Conservation (phyloP, 2,329 filamentous ascomycete species). For the Scortechinia acanthostroma region DNA sequence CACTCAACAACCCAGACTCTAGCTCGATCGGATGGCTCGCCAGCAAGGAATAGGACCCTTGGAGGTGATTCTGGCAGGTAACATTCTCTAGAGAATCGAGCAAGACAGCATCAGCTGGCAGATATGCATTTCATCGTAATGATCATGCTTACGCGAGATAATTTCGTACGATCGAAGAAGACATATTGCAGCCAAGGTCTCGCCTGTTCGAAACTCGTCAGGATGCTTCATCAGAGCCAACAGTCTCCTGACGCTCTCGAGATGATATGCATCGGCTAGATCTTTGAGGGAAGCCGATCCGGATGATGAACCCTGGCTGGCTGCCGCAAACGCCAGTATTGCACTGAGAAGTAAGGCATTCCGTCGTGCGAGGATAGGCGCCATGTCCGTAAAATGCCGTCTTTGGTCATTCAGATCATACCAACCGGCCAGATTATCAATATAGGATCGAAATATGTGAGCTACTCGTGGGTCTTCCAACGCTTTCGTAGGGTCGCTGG, state of each 20-base stretch:
- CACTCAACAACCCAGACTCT: not conserved
- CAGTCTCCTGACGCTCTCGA: not conserved
- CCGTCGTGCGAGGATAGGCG: not conserved
- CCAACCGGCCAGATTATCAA: not conserved
- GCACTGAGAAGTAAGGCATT: not conserved
- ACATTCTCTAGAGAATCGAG: not conserved
- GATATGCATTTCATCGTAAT: too few relatives aligned
- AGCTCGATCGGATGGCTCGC: not conserved
- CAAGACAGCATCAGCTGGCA: too few relatives aligned
- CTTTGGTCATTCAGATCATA: not conserved
- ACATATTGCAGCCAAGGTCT: constrained; percentile 1
- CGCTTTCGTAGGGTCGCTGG: not conserved
- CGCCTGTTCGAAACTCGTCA: not conserved
- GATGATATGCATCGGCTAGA: not conserved
- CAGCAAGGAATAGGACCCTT: not conserved
- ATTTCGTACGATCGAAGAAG: constrained; percentile 1
- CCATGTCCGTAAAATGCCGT: not conserved
- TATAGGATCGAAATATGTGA: not conserved
- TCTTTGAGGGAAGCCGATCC: not conserved
- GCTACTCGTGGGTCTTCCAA: not conserved
- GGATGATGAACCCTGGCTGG: not conserved
- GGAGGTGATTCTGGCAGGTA: not conserved
- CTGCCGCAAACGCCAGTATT: not conserved
- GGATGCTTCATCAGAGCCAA: not conserved
- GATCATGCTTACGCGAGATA: not conserved